Conservation (phyloP, 2,329 filamentous ascomycete genomes). For the Botrytis fragariae region DNA sequence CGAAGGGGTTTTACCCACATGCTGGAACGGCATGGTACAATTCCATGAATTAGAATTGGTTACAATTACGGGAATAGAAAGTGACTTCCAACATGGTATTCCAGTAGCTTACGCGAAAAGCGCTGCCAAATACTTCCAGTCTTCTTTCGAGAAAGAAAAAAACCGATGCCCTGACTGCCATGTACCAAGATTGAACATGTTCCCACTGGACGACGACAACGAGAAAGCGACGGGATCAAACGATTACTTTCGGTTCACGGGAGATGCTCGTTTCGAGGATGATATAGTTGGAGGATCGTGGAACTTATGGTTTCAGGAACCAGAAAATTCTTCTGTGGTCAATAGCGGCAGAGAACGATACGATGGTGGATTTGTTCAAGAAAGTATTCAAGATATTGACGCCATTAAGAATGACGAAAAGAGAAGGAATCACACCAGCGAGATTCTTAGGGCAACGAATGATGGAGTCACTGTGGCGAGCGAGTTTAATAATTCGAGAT, state of each 20-base stretch:
- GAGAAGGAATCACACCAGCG: rapidly evolving
- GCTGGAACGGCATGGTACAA: not conserved
- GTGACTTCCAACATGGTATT: not conserved
- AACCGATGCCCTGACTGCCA: not conserved
- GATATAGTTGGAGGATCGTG: not conserved
- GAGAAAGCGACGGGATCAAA: not conserved
- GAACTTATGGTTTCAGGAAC: not conserved
- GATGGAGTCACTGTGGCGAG: not conserved
- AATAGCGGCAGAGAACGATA: not conserved
- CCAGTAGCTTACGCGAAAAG: not conserved
- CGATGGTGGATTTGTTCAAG: not conserved
- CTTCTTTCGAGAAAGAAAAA: not conserved
- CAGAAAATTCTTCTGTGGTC: not conserved
- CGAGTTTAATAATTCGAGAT: not conserved
- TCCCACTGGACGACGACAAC: not conserved
- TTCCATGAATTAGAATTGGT: not conserved
- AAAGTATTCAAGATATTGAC: not conserved
- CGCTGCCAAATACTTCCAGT: not conserved
- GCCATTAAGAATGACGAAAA: not conserved
- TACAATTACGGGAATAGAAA: not conserved
- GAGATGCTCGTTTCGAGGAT: not conserved
- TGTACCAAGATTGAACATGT: not conserved
- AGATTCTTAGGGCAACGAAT: not conserved
- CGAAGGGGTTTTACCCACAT: not conserved
- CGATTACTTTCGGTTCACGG: not conserved